Conservation (phyloP, 805 yeast species). For the Candida pseudofarinosa region DNA sequence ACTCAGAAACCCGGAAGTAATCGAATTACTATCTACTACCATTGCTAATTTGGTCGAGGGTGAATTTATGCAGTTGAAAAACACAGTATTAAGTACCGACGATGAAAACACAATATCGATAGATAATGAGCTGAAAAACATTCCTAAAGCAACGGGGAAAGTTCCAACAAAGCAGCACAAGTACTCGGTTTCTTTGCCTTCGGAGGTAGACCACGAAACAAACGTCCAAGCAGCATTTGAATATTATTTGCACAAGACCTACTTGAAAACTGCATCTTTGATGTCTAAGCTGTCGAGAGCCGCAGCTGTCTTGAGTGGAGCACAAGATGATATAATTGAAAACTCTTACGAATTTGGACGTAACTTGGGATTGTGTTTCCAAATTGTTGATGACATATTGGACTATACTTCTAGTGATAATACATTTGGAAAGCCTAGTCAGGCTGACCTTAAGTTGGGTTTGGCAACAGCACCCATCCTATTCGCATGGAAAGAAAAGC, state of each 20-base stretch:
- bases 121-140: constrained; percentile 39
- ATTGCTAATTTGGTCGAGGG: constrained; percentile 98
- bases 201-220: constrained; percentile 52
- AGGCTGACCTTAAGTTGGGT: constrained; percentile 90
- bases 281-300: constrained; percentile 93
- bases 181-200: constrained; percentile 41
- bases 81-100: constrained; percentile 62
- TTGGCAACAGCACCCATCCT: constrained; percentile 95
- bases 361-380: constrained; percentile 92
- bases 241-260: constrained; percentile 91
- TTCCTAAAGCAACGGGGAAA: constrained; percentile 60
- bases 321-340: constrained; percentile 70
- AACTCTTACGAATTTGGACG: constrained; percentile 88
- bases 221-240: constrained; percentile 89
- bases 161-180: constrained; percentile 61
- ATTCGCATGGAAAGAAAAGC: constrained; percentile 88
- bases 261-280: constrained; percentile 88
- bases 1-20: constrained; percentile 93
- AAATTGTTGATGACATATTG: constrained; percentile 91
- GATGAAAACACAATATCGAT: constrained; percentile 46
- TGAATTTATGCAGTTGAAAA: constrained; percentile 96
- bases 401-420: constrained; percentile 88
- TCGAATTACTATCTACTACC: constrained; percentile 89
- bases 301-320: constrained; percentile 89
- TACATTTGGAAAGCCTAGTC: constrained; percentile 90